These are phyloP conservation scores for Choanephora cucurbitarum DNA, from an alignment of 371 early-diverging fungal species.

Conservation along the genomic window DNA sequence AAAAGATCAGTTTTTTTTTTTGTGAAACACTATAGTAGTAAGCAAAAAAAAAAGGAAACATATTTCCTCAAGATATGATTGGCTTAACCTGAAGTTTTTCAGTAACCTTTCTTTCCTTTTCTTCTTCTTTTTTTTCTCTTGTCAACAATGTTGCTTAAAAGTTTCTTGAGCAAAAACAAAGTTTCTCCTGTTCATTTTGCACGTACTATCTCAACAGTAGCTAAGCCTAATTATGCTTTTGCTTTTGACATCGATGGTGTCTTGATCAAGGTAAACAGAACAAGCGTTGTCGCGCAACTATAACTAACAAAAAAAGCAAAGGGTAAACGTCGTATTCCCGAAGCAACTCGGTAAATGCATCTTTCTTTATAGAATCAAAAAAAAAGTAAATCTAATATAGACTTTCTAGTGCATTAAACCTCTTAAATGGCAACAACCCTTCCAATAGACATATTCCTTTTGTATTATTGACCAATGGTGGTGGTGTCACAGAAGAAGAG, in stretches of 20 bases:
- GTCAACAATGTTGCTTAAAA: not conserved
- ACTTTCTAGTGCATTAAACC: conserved; percentile 49
- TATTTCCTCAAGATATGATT: too few species aligned
- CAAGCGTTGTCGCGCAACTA: not conserved
- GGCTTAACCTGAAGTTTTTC: too few species aligned
- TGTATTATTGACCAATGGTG: conserved; percentile 88
- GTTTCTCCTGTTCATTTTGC: not conserved
- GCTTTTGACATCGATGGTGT: conserved; percentile 85
- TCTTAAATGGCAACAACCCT: conserved; percentile 63
- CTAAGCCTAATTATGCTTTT: conserved; percentile 55
- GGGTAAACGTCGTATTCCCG: conserved; percentile 42
- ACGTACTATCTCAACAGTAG: conserved; percentile 18
- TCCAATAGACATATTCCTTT: conserved; percentile 64
- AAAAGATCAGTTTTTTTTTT: too few species aligned
- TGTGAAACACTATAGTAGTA: too few species aligned
- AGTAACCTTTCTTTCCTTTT: too few species aligned
- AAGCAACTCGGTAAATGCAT: conserved; percentile 34
- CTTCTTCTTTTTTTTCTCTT: not conserved
- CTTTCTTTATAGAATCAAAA: too few species aligned
- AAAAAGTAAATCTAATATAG: not conserved
- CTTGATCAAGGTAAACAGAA: conserved; percentile 63
- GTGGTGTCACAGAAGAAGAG: conserved; percentile 75
- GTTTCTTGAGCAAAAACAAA: not conserved
- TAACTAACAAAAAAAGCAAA: too few species aligned
- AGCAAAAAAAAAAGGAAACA: too few species aligned